Evolutionary conservation across 2,329 filamentous ascomycete genomes (phyloP).

Genomic region (Penicillium sp.): DNA sequence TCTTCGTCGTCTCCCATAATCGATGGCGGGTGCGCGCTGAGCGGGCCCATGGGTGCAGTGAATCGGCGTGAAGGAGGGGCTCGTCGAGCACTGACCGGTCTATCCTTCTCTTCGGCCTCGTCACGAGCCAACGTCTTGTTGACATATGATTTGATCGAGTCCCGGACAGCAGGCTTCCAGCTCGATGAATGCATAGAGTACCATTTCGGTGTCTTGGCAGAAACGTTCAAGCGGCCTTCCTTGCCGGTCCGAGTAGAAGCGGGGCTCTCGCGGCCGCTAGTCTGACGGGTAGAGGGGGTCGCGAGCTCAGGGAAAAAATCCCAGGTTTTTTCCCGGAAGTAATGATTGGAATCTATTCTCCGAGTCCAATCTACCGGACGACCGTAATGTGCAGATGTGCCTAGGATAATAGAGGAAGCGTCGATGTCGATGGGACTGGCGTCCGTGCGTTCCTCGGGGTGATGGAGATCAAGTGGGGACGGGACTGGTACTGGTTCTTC

Average conservation of each 20-base stretch:
- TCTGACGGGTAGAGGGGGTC: slow-evolving; percentile 26
- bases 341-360: slow-evolving; percentile 30
- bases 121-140: slow-evolving; percentile 32
- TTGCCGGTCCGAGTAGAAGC: slow-evolving; percentile 20
- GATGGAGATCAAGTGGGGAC: slow-evolving; percentile 16
- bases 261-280: slow-evolving; percentile 11
- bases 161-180: slow-evolving; percentile 29
- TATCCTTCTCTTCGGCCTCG: slow-evolving; percentile 16
- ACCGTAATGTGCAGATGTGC: slow-evolving; percentile 29
- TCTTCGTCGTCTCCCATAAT: neutral
- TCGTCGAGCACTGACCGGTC: slow-evolving; percentile 1
- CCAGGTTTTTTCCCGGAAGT: slow-evolving; percentile 44
- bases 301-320: slow-evolving; percentile 44
- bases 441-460: neutral
- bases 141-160: slow-evolving; percentile 38
- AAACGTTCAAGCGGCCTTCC: slow-evolving; percentile 23
- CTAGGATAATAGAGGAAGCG: slow-evolving; percentile 13
- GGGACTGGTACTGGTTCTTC: neutral
- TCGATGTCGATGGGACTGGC: slow-evolving; percentile 10
- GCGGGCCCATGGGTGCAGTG: neutral
- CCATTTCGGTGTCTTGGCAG: slow-evolving; percentile 24
- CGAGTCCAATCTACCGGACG: slow-evolving; percentile 23
- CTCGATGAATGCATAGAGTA: slow-evolving; percentile 16
- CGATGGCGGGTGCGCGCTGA: neutral
- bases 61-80: slow-evolving; percentile 1